Percentiles rank a stretch among this genome's conserved stretches.
Conservation (phyloP, 2,329 filamentous ascomycete genomes). For the Stachybotrys chlorohalonatus region DNA sequence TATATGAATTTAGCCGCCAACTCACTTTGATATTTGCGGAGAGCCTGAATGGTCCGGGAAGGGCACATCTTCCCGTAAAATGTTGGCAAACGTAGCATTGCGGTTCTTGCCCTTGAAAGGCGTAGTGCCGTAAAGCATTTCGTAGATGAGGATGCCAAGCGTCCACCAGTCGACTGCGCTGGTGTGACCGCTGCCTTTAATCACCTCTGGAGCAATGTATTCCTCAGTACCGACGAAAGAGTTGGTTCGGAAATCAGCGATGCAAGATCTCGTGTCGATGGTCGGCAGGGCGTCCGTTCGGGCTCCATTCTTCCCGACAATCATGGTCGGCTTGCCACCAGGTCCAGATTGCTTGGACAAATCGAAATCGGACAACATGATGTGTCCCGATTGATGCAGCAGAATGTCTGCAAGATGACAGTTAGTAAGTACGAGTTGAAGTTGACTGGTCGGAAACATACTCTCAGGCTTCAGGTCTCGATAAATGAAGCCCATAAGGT, state of each 20-base stretch:
- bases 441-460: slow-evolving; percentile 30
- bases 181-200: slow-evolving; percentile 96
- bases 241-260: slow-evolving; percentile 89
- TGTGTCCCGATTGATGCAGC: slow-evolving; percentile 97
- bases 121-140: slow-evolving; percentile 97
- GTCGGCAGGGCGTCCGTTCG: slow-evolving; percentile 81
- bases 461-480: slow-evolving; percentile 96
- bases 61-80: slow-evolving; percentile 86
- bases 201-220: slow-evolving; percentile 97
- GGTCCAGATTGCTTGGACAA: slow-evolving; percentile 95
- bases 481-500: slow-evolving; percentile 99
- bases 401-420: slow-evolving; percentile 65
- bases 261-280: slow-evolving; percentile 98
- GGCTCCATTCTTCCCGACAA: slow-evolving; percentile 80
- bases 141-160: slow-evolving; percentile 90
- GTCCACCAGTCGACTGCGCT: slow-evolving; percentile 99
- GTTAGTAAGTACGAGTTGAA: not conserved
- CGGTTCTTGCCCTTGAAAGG: slow-evolving; percentile 99
- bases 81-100: slow-evolving; percentile 97
- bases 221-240: slow-evolving; percentile 98
- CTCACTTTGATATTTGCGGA: slow-evolving; percentile 87
- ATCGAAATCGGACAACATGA: slow-evolving; percentile 99
- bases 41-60: slow-evolving; percentile 84
- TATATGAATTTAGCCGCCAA: slow-evolving; percentile 8
- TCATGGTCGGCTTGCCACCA: slow-evolving; percentile 96